Evolutionary conservation across 805 yeast species (phyloP).

Genomic region (Helenozyma baotianmanensis): DNA sequence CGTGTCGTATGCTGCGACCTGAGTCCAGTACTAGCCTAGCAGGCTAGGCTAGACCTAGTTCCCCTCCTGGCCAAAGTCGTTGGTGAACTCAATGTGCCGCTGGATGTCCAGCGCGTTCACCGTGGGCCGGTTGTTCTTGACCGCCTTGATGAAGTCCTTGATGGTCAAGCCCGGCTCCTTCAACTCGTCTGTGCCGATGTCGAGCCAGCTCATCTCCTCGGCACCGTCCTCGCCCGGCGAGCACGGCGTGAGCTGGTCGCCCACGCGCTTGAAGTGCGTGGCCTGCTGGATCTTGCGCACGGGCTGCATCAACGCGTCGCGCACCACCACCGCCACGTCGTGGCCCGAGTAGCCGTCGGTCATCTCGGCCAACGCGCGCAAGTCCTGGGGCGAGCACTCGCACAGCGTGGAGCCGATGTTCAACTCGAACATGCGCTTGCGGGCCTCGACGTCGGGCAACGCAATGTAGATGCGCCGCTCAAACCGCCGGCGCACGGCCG

Average conservation of each 20-base stretch:
- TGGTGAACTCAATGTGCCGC: constrained; percentile 83
- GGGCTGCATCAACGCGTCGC: constrained; percentile 98
- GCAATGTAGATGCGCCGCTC: constrained; percentile 94
- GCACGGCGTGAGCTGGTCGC: constrained; percentile 74
- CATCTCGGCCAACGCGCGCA: constrained; percentile 76
- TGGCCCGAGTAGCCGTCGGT: constrained; percentile 98
- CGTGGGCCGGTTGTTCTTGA: constrained; percentile 89
- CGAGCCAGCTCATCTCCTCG: constrained; percentile 88
- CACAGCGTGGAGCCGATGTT: constrained; percentile 92
- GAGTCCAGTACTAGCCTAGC: too few relatives aligned
- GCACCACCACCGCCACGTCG: constrained; percentile 92
- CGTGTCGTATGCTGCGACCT: too few relatives aligned
- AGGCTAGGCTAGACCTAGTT: constrained; percentile 48
- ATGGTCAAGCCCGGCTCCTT: constrained; percentile 85
- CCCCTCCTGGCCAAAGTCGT: constrained; percentile 97
- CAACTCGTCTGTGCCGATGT: constrained; percentile 81
- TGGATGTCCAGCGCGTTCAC: constrained; percentile 80
- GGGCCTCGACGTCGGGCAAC: constrained; percentile 88
- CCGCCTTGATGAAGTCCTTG: constrained; percentile 90
- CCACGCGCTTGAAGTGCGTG: constrained; percentile 79
- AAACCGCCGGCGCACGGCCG: constrained; percentile 95
- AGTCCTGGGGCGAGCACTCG: constrained; percentile 66
- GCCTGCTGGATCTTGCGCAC: constrained; percentile 93
- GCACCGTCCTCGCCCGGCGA: constrained; percentile 95
- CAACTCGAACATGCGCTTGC: constrained; percentile 89